Base-by-base conservation (phyloP, 2,329 filamentous ascomycete genomes). In the Aspergillus sp. region DNA sequence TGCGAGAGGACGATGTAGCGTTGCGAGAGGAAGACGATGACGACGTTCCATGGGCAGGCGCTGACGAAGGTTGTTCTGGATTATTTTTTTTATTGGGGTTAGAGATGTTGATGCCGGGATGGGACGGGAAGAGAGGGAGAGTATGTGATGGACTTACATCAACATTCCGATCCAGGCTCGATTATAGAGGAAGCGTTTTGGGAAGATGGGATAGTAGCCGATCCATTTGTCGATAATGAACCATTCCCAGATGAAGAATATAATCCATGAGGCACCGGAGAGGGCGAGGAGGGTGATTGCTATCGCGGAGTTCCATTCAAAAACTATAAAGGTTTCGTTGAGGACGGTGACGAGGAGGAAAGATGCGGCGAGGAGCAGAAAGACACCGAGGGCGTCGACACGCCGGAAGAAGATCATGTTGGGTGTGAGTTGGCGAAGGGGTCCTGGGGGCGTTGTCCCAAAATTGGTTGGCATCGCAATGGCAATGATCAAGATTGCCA, bases 231-330 rank as follows among this genome's bases (percentile, higher is more conserved):
- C 42, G 12, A 39, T 22, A 22, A 57, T 49, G 24, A 24, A 11
- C 55, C 49, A 57, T 57, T 57, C 55, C 55, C 55, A 57, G 9
- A 22, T 24, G 14, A 57, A 57, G 26, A 57, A 57, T 14, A 22
- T 32, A 12, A 53, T 29, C 55, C 55, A 57, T 12, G 39, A 53
- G 11, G 46, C 5, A 12, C 39, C 49, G 6, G 32, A 18, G 6
- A 49, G 6, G n/a, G 47, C 39, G n/a, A 57, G 49, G 5, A 57
- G 29, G 11, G 16, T 39, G 18, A 57, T 53, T 3, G 55, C 42
- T 5, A 50, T 57, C 0, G 22, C 14, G 2, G 55, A 57, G 14
- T 39, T 42, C 55, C 55, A 57, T 10, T 46, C 26, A 24, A 57
- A 53, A 9, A 36, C 14, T 3, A 47, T 2, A 26, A 46, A 46